Evolutionary conservation across 768 basidiomycete genomes (phyloP).

Genomic region (Lentinula edodes): DNA sequence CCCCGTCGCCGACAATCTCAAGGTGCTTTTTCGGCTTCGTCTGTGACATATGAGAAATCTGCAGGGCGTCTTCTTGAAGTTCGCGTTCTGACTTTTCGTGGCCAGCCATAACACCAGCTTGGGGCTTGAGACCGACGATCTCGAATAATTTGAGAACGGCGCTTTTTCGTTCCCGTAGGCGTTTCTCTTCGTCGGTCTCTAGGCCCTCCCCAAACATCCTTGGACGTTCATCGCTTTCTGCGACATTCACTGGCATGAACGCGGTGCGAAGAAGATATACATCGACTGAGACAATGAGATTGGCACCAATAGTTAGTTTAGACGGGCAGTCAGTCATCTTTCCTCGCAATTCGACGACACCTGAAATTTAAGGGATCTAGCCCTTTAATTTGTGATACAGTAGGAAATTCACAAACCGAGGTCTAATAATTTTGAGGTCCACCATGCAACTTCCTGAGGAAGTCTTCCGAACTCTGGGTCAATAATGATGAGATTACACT

Average conservation of each 20-base stretch:
- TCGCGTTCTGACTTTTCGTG: constrained; percentile 26
- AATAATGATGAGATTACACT: background rate
- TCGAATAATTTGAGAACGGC: constrained; percentile 73
- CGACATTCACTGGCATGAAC: constrained; percentile 46
- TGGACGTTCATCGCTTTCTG: constrained; percentile 24
- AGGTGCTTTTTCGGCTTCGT: constrained; percentile 38
- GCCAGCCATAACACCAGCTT: constrained; percentile 35
- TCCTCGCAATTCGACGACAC: constrained; percentile 59
- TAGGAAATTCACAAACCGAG: constrained; percentile 36
- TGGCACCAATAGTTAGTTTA: constrained; percentile 65
- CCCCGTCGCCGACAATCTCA: constrained; percentile 75
- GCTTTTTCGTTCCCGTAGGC: constrained; percentile 74
- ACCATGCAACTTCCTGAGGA: constrained; percentile 61
- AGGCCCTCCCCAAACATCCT: constrained; percentile 66
- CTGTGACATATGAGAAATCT: constrained; percentile 27
- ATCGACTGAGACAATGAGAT: constrained; percentile 71
- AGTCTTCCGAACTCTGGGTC: constrained; percentile 70
- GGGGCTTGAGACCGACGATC: constrained; percentile 63
- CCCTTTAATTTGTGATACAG: background rate
- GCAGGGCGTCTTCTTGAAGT: constrained; percentile 34
- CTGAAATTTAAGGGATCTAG: constrained; percentile 25
- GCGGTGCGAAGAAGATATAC: constrained; percentile 66
- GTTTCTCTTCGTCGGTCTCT: constrained; percentile 75
- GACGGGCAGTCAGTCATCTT: constrained; percentile 77
- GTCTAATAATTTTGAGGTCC: constrained; percentile 74